These are phyloP conservation scores for Rhodotorula sp. DNA, from an alignment of 1,284 basidiomycete genomes.

Conservation along the genomic window DNA sequence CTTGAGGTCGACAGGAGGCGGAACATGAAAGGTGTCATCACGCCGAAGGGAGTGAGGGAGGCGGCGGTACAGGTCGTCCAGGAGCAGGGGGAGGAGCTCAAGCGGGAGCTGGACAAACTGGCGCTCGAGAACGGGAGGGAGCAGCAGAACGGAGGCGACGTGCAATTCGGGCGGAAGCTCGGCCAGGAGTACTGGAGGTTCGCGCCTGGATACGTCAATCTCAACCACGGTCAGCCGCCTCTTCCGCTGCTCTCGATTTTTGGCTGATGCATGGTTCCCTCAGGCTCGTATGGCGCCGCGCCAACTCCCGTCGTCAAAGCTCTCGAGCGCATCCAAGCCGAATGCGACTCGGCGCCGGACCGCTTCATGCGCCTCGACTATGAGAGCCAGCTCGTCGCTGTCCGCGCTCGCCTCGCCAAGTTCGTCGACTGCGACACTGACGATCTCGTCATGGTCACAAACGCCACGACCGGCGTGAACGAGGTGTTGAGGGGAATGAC, in stretches of 20 bases:
- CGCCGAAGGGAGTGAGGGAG: conserved; percentile 8
- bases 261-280: too few relatives aligned
- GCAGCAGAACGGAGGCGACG: conserved; percentile 46
- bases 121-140: conserved; percentile 34
- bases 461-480: conserved; percentile 47
- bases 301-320: conserved; percentile 24
- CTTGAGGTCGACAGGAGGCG: conserved; percentile 54
- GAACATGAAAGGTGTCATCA: conserved; percentile 31
- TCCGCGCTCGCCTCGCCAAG: conserved; percentile 27
- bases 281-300: conserved; percentile 35
- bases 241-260: too few relatives aligned
- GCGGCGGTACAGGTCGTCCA: conserved; percentile 14
- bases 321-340: conserved; percentile 17
- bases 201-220: conserved; percentile 34
- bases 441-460: conserved; percentile 46
- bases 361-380: conserved; percentile 33
- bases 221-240: conserved; percentile 36
- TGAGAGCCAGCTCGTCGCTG: conserved; percentile 9
- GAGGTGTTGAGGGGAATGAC: conserved; percentile 42
- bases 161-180: conserved; percentile 7
- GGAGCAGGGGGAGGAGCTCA: conserved; percentile 47
- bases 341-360: conserved; percentile 28
- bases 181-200: conserved; percentile 47
- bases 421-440: conserved; percentile 34
- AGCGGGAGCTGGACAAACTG: conserved; percentile 45